Conservation (phyloP, 2,329 filamentous ascomycete genomes). For the Claviceps spartinae region DNA sequence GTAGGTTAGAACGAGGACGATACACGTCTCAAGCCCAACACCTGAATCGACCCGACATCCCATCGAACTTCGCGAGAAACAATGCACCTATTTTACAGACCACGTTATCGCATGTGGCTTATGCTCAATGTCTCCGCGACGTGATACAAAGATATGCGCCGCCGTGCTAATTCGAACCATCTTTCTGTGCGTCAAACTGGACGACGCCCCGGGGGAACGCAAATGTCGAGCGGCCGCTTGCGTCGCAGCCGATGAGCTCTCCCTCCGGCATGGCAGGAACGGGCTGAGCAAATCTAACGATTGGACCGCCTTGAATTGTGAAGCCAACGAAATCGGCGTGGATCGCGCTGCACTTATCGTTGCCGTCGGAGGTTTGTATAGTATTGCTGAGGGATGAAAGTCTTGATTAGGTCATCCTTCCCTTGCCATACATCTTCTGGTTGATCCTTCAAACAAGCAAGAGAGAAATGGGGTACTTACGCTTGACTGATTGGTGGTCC, state of each 20-base stretch:
- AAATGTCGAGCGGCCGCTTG: conserved; percentile 23
- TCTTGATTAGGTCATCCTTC: not conserved
- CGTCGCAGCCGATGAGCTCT: conserved; percentile 23
- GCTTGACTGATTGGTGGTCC: conserved; percentile 29
- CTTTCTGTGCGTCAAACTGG: conserved; percentile 16
- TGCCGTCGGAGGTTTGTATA: conserved; percentile 19
- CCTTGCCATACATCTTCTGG: too few relatives aligned
- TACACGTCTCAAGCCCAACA: too few relatives aligned
- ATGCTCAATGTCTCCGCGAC: too few relatives aligned
- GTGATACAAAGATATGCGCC: too few relatives aligned
- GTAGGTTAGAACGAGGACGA: too few relatives aligned
- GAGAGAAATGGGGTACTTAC: conserved; percentile 17
- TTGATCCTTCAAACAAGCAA: not conserved
- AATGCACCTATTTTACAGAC: too few relatives aligned
- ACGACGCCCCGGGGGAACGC: conserved; percentile 23
- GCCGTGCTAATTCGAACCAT: not conserved
- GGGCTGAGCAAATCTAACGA: conserved; percentile 28
- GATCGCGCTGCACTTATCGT: conserved; percentile 19
- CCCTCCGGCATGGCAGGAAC: conserved; percentile 18
- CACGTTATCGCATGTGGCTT: too few relatives aligned
- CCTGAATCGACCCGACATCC: too few relatives aligned
- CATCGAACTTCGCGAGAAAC: too few relatives aligned
- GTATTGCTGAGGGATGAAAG: conserved; percentile 18
- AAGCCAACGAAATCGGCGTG: conserved; percentile 29
- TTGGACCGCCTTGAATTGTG: conserved; percentile 31